phyloP scores from a whole-genome alignment of 1,284 basidiomycete genomes.

The Phlebopus sp. region DNA sequence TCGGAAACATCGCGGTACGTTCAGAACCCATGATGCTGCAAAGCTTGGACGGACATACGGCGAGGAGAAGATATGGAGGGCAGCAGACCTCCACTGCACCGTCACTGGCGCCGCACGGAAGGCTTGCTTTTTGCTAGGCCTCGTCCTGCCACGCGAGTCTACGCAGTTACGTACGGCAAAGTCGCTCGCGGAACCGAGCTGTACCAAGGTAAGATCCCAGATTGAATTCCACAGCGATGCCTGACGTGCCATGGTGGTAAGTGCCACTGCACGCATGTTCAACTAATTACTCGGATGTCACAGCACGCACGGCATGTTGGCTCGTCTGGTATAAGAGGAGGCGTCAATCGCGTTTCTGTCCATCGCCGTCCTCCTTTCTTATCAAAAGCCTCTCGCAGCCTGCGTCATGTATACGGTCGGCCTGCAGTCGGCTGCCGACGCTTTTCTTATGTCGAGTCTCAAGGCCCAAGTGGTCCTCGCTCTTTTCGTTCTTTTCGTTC shows the following conservation, averaged over 20 bases:
- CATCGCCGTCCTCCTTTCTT: conserved; percentile 23
- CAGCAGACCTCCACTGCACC: no score
- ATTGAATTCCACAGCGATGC: conserved; percentile 13
- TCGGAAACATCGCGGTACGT: conserved; percentile 10
- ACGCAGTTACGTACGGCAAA: conserved; percentile 12
- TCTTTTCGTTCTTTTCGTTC: conserved; percentile 51
- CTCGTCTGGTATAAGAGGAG: conserved; percentile 24
- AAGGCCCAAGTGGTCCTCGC: conserved; percentile 52
- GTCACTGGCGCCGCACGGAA: neutral
- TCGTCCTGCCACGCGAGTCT: conserved; percentile 12
- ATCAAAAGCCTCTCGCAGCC: conserved; percentile 20
- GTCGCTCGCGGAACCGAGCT: conserved; percentile 30
- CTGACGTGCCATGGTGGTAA: conserved; percentile 15
- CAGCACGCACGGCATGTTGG: conserved; percentile 26
- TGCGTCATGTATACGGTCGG: conserved; percentile 51
- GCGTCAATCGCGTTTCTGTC: conserved; percentile 18
- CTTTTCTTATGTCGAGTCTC: conserved; percentile 55
- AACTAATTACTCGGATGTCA: conserved; percentile 21
- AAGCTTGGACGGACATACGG: conserved; percentile 10
- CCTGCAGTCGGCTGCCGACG: conserved; percentile 53
- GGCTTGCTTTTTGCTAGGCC: neutral
- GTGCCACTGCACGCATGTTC: conserved; percentile 23
- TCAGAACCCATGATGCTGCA: conserved; percentile 8
- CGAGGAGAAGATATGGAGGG: conserved; percentile 8
- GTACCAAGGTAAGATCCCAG: conserved; percentile 18